Conservation (phyloP, 2,329 filamentous ascomycete genomes). For the Elsinoe perseae region DNA sequence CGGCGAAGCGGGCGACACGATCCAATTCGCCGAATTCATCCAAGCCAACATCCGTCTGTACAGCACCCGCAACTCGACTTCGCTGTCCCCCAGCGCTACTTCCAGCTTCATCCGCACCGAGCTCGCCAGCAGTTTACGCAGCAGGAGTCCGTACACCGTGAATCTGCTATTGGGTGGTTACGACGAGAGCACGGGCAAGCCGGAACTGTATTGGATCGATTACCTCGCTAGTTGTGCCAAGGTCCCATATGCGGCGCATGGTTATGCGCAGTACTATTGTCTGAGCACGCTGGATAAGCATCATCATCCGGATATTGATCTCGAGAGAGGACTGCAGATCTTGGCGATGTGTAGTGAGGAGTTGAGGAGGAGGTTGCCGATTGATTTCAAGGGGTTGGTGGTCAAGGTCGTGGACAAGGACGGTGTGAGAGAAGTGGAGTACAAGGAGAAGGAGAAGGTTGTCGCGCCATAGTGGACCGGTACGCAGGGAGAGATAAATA, state of each 20-base stretch:
- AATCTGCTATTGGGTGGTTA: slow-evolving; percentile 92
- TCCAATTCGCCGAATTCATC: slow-evolving; percentile 99
- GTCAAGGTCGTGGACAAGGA: slow-evolving; percentile 96
- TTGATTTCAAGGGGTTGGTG: slow-evolving; percentile 88
- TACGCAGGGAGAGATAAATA: neutral
- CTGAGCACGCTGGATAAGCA: slow-evolving; percentile 97
- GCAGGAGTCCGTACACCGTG: slow-evolving; percentile 89
- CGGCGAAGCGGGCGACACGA: slow-evolving; percentile 96
- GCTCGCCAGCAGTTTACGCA: slow-evolving; percentile 82
- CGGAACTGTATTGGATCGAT: slow-evolving; percentile 92
- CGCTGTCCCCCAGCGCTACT: slow-evolving; percentile 80
- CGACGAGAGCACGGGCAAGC: slow-evolving; percentile 84
- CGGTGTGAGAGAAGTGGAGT: slow-evolving; percentile 76
- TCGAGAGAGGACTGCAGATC: slow-evolving; percentile 85
- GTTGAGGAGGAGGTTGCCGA: slow-evolving; percentile 89
- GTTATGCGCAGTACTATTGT: slow-evolving; percentile 99
- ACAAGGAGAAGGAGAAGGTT: slow-evolving; percentile 54
- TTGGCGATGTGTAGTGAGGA: slow-evolving; percentile 93
- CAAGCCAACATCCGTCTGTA: slow-evolving; percentile 98
- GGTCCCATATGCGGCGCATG: slow-evolving; percentile 91
- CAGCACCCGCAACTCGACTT: slow-evolving; percentile 93
- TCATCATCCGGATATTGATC: slow-evolving; percentile 86
- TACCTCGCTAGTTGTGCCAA: slow-evolving; percentile 85
- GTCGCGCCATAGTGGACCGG: slow-evolving; percentile 2
- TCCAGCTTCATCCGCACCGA: slow-evolving; percentile 91